A percentile compares a stretch with the other conserved stretches of the same genome.
Conservation (phyloP, 2,329 filamentous ascomycete species). For the Alternaria brassicae region DNA sequence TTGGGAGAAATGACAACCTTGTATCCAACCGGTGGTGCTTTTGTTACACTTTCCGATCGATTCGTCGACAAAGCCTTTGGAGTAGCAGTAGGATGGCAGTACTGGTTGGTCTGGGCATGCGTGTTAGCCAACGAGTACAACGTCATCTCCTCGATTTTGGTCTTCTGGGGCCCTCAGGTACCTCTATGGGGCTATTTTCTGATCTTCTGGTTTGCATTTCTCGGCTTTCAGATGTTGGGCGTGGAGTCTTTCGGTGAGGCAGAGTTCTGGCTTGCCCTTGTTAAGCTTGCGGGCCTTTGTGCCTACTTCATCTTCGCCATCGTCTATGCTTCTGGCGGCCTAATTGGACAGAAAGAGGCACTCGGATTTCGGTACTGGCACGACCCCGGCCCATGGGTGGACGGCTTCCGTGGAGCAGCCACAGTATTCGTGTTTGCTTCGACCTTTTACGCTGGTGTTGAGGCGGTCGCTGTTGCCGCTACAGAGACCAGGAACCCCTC, state of each 20-base stretch:
- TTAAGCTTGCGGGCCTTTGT: constrained; percentile 50
- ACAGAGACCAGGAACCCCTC: constrained; percentile 53
- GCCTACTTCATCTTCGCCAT: constrained; percentile 53
- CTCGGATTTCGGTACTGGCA: constrained; percentile 50
- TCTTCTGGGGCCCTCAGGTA: constrained; percentile 67
- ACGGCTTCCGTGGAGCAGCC: constrained; percentile 53
- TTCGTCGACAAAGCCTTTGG: constrained; percentile 54
- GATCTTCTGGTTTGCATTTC: constrained; percentile 52
- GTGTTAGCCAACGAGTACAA: constrained; percentile 77
- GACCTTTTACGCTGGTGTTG: constrained; percentile 51
- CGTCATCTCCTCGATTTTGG: constrained; percentile 69
- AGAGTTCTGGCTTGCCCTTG: constrained; percentile 53
- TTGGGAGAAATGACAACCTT: constrained; percentile 77
- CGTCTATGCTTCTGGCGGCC: constrained; percentile 45
- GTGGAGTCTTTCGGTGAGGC: constrained; percentile 53
- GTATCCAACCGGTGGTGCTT: constrained; percentile 74
- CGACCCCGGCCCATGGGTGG: constrained; percentile 50
- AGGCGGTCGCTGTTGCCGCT: constrained; percentile 48
- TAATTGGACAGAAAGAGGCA: constrained; percentile 41
- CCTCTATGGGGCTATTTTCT: constrained; percentile 53
- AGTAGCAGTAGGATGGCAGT: constrained; percentile 43
- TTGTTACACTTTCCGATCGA: constrained; percentile 72
- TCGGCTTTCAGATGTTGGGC: constrained; percentile 51
- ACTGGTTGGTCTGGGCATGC: constrained; percentile 66
- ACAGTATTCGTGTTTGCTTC: constrained; percentile 54